These are phyloP conservation scores for Halenospora varia DNA, from an alignment of 495 filamentous ascomycete genomes.

Conservation along the genomic window DNA sequence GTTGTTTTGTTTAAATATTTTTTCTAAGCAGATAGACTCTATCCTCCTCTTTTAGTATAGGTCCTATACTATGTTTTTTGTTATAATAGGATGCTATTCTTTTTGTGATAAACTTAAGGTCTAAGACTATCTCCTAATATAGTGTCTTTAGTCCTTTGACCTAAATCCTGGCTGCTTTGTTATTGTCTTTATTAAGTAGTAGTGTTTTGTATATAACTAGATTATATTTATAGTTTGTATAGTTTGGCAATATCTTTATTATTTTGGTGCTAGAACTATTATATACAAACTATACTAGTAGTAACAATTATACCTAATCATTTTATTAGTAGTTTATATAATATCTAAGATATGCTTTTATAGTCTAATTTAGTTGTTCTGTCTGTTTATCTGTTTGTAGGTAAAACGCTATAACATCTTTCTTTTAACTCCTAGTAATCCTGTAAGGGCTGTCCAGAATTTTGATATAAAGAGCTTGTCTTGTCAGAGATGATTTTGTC, in stretches of 20 bases:
- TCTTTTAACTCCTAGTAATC: background rate
- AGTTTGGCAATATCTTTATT: background rate
- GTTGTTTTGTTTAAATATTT: conserved; percentile 9
- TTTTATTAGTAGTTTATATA: background rate
- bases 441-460: background rate
- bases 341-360: background rate
- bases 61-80: background rate
- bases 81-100: background rate
- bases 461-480: background rate
- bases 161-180: too few relatives aligned
- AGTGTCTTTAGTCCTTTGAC: too few relatives aligned
- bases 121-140: too few relatives aligned
- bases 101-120: background rate
- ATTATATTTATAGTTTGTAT: background rate
- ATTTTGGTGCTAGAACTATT: background rate
- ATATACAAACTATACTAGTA: background rate
- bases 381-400: background rate
- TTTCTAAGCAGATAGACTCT: conserved; percentile 17
- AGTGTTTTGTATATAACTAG: background rate
- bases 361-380: background rate
- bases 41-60: conserved; percentile 7
- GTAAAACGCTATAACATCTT: background rate
- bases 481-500: too few relatives aligned
- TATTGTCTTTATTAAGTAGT: too few relatives aligned
- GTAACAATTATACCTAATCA: background rate